These are phyloP conservation scores for Daldinia decipiens DNA, from an alignment of 495 filamentous ascomycete genomes.

Conservation along the genomic window DNA sequence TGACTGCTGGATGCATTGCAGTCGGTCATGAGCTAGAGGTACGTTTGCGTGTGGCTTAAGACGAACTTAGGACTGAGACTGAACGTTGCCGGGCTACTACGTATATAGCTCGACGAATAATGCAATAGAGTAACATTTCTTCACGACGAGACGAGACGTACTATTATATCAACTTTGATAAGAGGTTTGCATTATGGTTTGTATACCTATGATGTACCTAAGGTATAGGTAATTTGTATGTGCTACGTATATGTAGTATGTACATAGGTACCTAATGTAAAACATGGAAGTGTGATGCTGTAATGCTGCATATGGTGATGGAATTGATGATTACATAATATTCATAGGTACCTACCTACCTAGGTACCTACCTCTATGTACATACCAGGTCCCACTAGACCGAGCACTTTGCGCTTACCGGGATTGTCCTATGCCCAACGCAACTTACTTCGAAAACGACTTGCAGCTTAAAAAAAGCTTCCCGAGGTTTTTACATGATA, in stretches of 20 bases:
- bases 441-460: constrained; percentile 11
- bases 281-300: neutral
- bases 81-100: constrained; percentile 33
- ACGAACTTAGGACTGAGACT: constrained; percentile 36
- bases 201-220: neutral
- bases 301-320: neutral
- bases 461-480: constrained; percentile 44
- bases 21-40: constrained; percentile 20
- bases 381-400: constrained; percentile 25
- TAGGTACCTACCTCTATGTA: constrained; percentile 20
- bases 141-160: constrained; percentile 4
- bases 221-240: neutral
- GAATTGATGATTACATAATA: neutral
- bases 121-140: constrained; percentile 48
- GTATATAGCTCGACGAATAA: constrained; percentile 45
- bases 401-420: constrained; percentile 24
- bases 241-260: no score
- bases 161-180: neutral
- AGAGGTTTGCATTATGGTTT: neutral
- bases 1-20: constrained; percentile 34
- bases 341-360: neutral
- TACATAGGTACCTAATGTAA: no score
- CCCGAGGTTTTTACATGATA: constrained; percentile 56
- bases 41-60: constrained; percentile 22
- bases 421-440: constrained; percentile 39